phyloP scores from a whole-genome alignment of 1,284 basidiomycete species.

The Ceratobasidium sp. region DNA sequence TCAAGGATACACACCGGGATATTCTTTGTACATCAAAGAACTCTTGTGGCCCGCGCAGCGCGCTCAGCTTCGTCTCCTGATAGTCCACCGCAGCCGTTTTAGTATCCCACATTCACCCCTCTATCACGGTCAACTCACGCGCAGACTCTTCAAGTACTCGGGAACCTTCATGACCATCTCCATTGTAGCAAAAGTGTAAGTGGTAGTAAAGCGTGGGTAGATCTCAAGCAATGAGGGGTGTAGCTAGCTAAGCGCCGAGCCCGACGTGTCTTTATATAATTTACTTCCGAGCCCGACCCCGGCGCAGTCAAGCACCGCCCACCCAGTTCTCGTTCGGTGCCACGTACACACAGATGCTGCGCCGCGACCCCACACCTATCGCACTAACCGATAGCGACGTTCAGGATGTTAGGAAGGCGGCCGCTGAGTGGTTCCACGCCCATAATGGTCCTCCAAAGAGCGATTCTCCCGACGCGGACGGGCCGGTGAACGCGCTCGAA shows the following conservation, averaged over 20 bases:
- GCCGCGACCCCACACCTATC: constrained; percentile 33
- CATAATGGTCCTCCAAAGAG: neutral
- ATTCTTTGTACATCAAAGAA: constrained; percentile 93
- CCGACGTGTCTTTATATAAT: constrained; percentile 40
- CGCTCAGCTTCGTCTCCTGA: constrained; percentile 87
- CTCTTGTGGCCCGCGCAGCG: constrained; percentile 82
- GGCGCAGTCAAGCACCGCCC: constrained; percentile 19
- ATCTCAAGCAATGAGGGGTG: constrained; percentile 1
- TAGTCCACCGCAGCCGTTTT: constrained; percentile 42
- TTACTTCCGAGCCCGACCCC: constrained; percentile 26
- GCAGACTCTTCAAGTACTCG: constrained; percentile 79
- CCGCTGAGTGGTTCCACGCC: neutral
- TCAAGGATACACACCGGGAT: constrained; percentile 66
- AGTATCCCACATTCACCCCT: constrained; percentile 5
- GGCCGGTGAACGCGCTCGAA: constrained; percentile 34
- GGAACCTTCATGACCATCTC: constrained; percentile 73
- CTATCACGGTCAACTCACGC: constrained; percentile 64
- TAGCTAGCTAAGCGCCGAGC: constrained; percentile 14
- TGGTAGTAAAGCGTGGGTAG: constrained; percentile 25
- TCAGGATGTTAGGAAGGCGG: constrained; percentile 23
- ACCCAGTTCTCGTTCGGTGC: neutral
- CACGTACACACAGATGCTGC: constrained; percentile 30
- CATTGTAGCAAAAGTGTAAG: constrained; percentile 61
- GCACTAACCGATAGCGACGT: constrained; percentile 16
- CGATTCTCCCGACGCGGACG: neutral